Conservation (phyloP, 495 filamentous ascomycete species). For the Tuber aestivum region DNA sequence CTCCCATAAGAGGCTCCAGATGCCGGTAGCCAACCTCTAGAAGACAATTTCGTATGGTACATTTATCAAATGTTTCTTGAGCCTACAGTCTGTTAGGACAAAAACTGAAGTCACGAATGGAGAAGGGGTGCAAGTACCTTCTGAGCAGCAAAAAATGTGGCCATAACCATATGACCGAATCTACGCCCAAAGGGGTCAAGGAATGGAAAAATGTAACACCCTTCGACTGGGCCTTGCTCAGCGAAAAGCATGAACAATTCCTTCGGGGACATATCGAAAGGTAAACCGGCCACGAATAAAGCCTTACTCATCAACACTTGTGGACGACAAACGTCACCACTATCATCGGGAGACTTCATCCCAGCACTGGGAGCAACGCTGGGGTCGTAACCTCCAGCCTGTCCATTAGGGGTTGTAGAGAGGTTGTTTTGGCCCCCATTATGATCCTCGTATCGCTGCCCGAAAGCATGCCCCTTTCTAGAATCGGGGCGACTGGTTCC, state of each 20-base stretch:
- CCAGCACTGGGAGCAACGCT: background rate
- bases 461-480: background rate
- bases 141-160: conserved; percentile 36
- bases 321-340: conserved; percentile 10
- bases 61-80: conserved; percentile 33
- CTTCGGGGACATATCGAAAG: conserved; percentile 40
- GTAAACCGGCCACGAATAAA: conserved; percentile 38
- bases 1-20: background rate
- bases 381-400: background rate
- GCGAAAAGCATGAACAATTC: conserved; percentile 38
- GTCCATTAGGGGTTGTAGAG: background rate
- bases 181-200: conserved; percentile 34
- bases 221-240: conserved; percentile 32
- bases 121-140: conserved; percentile 27
- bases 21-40: conserved; percentile 36
- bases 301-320: conserved; percentile 39
- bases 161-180: conserved; percentile 41
- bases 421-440: background rate
- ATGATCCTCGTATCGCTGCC: background rate
- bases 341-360: background rate
- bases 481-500: background rate
- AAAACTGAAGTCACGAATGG: background rate
- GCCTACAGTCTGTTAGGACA: conserved; percentile 27
- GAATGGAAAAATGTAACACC: conserved; percentile 38
- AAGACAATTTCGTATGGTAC: conserved; percentile 25